These are phyloP conservation scores for Crucibulum laeve DNA, from an alignment of 768 basidiomycete species.

Conservation along the genomic window DNA sequence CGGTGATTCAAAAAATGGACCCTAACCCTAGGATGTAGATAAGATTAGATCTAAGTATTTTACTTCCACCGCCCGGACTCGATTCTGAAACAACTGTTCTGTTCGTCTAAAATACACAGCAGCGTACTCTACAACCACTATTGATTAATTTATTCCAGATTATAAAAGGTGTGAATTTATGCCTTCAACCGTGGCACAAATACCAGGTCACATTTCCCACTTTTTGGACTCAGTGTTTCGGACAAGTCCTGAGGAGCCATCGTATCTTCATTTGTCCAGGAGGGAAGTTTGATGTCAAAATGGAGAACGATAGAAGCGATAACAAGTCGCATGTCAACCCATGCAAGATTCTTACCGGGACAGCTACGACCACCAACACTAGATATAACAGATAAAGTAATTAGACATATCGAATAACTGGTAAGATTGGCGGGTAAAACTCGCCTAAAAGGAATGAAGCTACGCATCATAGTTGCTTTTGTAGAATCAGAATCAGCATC, in stretches of 20 bases:
- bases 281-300: not conserved
- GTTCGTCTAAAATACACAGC: too few relatives aligned
- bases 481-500: not conserved
- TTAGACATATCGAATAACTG: not conserved
- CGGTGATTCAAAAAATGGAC: not conserved
- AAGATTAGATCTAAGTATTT: too few relatives aligned
- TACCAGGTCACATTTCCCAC: not conserved
- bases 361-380: not conserved
- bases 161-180: too few relatives aligned
- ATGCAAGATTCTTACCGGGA: not conserved
- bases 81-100: too few relatives aligned
- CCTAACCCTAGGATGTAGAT: not conserved
- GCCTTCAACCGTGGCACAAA: not conserved
- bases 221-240: not conserved
- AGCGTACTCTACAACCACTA: too few relatives aligned
- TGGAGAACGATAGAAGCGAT: not conserved
- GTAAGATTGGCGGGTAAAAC: not conserved
- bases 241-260: not conserved
- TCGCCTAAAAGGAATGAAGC: not conserved
- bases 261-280: not conserved
- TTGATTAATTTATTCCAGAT: too few relatives aligned
- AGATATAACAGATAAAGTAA: too few relatives aligned
- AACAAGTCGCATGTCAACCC: not conserved
- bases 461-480: not conserved
- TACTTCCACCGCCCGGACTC: too few relatives aligned